Base-by-base conservation (phyloP, 2,329 filamentous ascomycete species). In the Xylaria sp. region DNA sequence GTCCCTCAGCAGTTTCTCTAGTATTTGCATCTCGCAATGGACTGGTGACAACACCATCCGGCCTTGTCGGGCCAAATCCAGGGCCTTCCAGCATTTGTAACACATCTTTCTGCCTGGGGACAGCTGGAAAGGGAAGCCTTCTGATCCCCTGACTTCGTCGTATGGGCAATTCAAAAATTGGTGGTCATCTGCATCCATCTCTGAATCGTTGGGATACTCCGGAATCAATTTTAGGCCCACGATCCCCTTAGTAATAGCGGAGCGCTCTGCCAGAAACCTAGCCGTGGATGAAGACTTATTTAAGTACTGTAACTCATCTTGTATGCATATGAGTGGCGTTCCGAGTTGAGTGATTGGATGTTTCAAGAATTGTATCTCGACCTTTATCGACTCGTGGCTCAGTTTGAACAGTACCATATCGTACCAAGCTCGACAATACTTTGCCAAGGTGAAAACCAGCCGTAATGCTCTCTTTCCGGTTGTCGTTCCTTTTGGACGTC, bases 1-100 rank as follows among this genome's bases (percentile, higher is more conserved):
- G 2, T 9, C 4, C 2, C 2, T 2, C 9, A 49, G 17, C 6
- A 59, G 2, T 2, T 39, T 16, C 6, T 47, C 29, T 11, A 59
- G 13, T 2, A 59, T 48, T 9, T 44, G 52, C 53, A 59, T 56
- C 9, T 56, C 56, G 37, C 56, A 59, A 43, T 56, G 52, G 9
- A 39, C 38, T 13, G 13, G 3, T 40, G 19, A 4, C 21, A 22
- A 11, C 2, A 26, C 5, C 16, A 22, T 38, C 4, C 17, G 21
- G 19, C 17, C 26, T 17, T 20, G 11, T 43, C n/a, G 22, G 8
- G 20, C 21, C 22, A 16, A 41, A 41, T 19, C 17, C 7, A 7
- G 8, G n/a, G n/a, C n/a, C n/a, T n/a, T n/a, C 29, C 29, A 34
- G 16, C 29, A 34, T 7, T 6, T 13, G 16, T 34, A 7, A 13